Evolutionary conservation across 164 flowering plant species (phyloP), one percentile per base, ranked within the genome.

Genomic region (Magnolia officinalis): DNA sequence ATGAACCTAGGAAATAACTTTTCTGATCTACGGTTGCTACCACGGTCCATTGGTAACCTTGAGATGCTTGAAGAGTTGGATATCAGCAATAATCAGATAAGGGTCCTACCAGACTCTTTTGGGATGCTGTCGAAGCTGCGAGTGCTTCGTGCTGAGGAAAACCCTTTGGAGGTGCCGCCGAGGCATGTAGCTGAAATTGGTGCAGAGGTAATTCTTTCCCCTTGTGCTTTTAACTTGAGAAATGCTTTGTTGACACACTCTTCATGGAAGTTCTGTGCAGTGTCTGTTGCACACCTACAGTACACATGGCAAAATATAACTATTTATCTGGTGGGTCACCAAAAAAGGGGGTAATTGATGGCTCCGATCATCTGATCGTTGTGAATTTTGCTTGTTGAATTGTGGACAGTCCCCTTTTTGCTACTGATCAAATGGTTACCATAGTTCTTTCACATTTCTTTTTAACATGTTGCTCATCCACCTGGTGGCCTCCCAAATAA

Each of bases 1-100:
- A 72, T 94, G 87, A 88, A 92, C 64, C 73, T 94, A 19, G 88
- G 93, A 49, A 89, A 88, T 84, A 94, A 92, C 77, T 94, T 92
- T 82, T 95, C 97, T 19, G 94, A 91, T 74, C 75, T 94, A 78
- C 80, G 78, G 64, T 82, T 78, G 24, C 82, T 94, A 51, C 98
- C 98, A 23, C 83, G 90, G 80, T 88, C 92, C 11, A 91, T 94
- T 77, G 98, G 98, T 21, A 94, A 92, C 83, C 93, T 94, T 20
- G 97, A 92, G 79, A 86, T 83, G 85, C 91, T 94, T 13, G 95
- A 92, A 79, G 98, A 84, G 82, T 78, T 94, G 86, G 92, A 93
- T 81, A 91, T 92, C 49, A 90, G 95, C 83, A 90, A 92, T 80
- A 92, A 94, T 78, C 97, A 94, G 84, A 92, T 94, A 79, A 80